These are phyloP conservation scores for Heritiera littoralis DNA, from an alignment of 345 rosid genomes.

Conservation along the genomic window DNA sequence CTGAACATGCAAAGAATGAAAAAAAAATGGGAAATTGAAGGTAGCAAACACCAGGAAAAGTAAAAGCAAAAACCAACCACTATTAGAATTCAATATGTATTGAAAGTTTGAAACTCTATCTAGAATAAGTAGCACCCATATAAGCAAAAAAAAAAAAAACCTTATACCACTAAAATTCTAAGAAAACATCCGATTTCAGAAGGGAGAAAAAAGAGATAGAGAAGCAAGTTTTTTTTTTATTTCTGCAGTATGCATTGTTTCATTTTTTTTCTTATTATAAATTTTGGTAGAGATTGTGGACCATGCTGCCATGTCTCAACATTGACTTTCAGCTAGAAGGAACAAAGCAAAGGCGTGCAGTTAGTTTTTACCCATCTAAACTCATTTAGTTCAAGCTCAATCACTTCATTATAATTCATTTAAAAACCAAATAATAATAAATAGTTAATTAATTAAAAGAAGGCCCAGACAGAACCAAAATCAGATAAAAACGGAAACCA, in stretches of 20 bases:
- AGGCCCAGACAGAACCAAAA: slow-evolving; percentile 8
- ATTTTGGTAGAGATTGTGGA: slow-evolving; percentile 9
- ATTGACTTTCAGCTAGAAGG: slow-evolving; percentile 40
- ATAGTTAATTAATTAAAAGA: not conserved
- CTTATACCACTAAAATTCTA: not conserved
- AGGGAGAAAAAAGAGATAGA: not conserved
- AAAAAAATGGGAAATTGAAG: not conserved
- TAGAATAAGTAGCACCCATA: too few relatives aligned
- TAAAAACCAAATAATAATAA: not conserved
- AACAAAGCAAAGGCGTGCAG: slow-evolving; percentile 21
- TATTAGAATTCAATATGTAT: too few relatives aligned
- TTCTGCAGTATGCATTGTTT: not conserved
- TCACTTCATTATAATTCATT: slow-evolving; percentile 21
- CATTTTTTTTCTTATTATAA: not conserved
- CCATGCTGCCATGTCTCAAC: slow-evolving; percentile 17
- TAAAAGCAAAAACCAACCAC: not conserved
- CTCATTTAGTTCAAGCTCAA: slow-evolving; percentile 22
- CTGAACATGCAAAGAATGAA: not conserved
- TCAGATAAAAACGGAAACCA: slow-evolving; percentile 6
- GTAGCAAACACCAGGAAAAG: not conserved
- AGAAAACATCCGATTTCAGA: not conserved
- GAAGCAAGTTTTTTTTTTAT: not conserved
- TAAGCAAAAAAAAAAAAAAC: not conserved
- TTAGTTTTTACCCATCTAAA: slow-evolving; percentile 15
- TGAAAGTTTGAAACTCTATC: too few relatives aligned